phyloP scores from a whole-genome alignment of 306 rosid genomes.

The Hylodesmum podocarpum region DNA sequence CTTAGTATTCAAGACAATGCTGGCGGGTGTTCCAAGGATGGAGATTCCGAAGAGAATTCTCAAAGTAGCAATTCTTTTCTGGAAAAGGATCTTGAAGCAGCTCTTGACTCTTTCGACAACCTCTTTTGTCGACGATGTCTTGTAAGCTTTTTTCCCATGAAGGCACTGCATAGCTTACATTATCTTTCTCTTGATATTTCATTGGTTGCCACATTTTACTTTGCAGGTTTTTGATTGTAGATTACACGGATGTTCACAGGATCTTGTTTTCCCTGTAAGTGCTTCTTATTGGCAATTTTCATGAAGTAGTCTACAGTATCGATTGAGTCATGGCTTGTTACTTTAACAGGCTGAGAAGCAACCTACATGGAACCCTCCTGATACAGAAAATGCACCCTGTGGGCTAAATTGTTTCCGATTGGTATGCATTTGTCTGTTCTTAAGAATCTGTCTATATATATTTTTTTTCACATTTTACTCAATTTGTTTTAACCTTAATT shows the following conservation, averaged over 20 bases:
- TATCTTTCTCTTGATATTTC: conserved; percentile 23
- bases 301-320: conserved; percentile 9
- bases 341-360: conserved; percentile 86
- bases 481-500: conserved; percentile 34
- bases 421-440: conserved; percentile 48
- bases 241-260: conserved; percentile 98
- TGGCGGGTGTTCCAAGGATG: conserved; percentile 52
- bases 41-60: conserved; percentile 52
- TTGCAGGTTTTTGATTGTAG: conserved; percentile 91
- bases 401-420: conserved; percentile 78
- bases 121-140: conserved; percentile 97
- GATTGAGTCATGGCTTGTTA: conserved; percentile 10
- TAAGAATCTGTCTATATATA: conserved; percentile 7
- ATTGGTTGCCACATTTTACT: conserved; percentile 27
- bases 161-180: conserved; percentile 17
- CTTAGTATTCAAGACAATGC: conserved; percentile 57
- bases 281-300: conserved; percentile 6
- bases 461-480: conserved; percentile 9
- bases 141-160: conserved; percentile 45
- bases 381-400: conserved; percentile 67
- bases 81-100: conserved; percentile 96
- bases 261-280: conserved; percentile 96
- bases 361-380: conserved; percentile 63
- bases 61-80: conserved; percentile 62
- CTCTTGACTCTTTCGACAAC: conserved; percentile 97